A percentile compares a stretch with the other conserved stretches of the same genome.
Conservation (phyloP, 768 basidiomycete genomes). For the Tulasnella sp. region DNA sequence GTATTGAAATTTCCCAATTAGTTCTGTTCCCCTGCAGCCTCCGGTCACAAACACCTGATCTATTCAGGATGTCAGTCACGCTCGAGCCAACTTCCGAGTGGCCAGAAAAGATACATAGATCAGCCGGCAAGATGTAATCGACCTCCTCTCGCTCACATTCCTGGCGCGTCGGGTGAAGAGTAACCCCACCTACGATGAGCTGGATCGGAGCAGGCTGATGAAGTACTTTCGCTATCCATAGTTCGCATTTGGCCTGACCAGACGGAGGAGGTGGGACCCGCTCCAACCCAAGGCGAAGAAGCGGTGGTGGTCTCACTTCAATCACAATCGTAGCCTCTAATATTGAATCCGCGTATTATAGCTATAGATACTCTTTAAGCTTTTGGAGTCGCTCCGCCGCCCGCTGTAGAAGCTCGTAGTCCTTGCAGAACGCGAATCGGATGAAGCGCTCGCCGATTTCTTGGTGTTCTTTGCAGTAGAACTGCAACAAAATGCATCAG, state of each 20-base stretch:
- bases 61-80: no score
- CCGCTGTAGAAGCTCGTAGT: conserved; percentile 69
- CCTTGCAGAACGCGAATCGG: conserved; percentile 96
- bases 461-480: conserved; percentile 86
- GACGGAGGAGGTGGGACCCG: background rate
- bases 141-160: conserved; percentile 77
- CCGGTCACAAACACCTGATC: no score
- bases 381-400: conserved; percentile 80
- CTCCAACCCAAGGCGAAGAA: background rate
- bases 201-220: conserved; percentile 43
- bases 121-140: conserved; percentile 74
- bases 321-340: background rate
- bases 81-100: no score
- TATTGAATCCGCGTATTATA: background rate
- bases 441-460: conserved; percentile 80
- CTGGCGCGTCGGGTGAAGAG: conserved; percentile 61
- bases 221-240: conserved; percentile 64
- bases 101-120: no score
- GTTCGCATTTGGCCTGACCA: conserved; percentile 44
- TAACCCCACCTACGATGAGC: conserved; percentile 87
- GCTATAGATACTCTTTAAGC: conserved; percentile 59
- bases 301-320: background rate
- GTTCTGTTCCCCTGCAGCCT: no score
- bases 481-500: conserved; percentile 44
- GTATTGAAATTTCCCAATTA: no score